A percentile compares a stretch with the other conserved stretches of the same genome.
These are phyloP conservation scores for Malassezia yamatoensis DNA, from an alignment of 1,284 basidiomycete species.

Conservation along the genomic window DNA sequence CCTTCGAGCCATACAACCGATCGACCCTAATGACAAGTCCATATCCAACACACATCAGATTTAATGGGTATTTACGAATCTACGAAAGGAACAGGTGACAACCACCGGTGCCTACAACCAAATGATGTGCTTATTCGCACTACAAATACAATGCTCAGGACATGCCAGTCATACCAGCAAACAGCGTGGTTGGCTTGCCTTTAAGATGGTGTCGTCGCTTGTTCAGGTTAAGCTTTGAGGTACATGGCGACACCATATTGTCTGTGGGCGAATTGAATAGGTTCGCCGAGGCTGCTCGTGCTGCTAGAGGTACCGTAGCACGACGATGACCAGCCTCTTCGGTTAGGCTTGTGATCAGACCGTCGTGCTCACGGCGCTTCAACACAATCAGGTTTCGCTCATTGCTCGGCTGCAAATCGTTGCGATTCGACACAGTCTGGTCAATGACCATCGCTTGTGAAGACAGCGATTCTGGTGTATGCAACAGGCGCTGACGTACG, in stretches of 20 bases:
- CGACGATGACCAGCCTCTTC: conserved; percentile 45
- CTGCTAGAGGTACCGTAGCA: conserved; percentile 28
- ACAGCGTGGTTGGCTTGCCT: conserved; percentile 43
- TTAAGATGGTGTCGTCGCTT: conserved; percentile 44
- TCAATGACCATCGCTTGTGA: conserved; percentile 39
- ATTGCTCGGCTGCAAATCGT: conserved; percentile 5
- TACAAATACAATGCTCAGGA: not conserved
- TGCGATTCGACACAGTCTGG: conserved; percentile 20
- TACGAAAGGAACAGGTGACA: not conserved
- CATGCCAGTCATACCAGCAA: conserved; percentile 20
- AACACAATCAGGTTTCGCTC: conserved; percentile 33
- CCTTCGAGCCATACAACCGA: conserved; percentile 36
- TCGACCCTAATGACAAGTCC: not conserved
- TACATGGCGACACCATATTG: conserved; percentile 43
- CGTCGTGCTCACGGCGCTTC: conserved; percentile 37
- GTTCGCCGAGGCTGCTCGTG: conserved; percentile 34
- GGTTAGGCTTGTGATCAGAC: conserved; percentile 31
- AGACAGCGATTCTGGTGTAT: conserved; percentile 39
- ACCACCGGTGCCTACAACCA: not conserved
- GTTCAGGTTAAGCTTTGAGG: conserved; percentile 43
- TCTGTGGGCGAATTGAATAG: conserved; percentile 45
- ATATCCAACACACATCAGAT: not conserved
- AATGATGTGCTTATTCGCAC: not conserved
- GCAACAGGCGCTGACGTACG: conserved; percentile 33
- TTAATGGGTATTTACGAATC: not conserved